Base-by-base conservation (phyloP, 2,329 filamentous ascomycete genomes). In the Ceratocystis cubensis region DNA sequence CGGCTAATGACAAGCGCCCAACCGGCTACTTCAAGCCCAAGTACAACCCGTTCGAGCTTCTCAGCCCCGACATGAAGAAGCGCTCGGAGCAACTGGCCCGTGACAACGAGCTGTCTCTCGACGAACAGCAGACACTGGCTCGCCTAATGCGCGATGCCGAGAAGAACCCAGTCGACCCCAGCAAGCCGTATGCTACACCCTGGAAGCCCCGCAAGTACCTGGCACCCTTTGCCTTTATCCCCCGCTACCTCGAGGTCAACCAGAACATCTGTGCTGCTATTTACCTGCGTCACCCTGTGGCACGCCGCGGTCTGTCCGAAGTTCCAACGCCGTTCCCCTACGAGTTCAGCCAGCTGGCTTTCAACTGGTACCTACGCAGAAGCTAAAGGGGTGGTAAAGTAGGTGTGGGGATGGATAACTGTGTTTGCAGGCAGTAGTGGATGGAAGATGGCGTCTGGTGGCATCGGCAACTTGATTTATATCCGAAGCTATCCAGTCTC, bases 181-280 rank as follows among this genome's bases (percentile, higher is more conserved):
- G 75, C 67, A 96, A 96, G 77, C 90, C 94, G 2, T 99, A 99
- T 74, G 83, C 83, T 3, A 96, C 92, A 1, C 94, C 94, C 13
- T 99, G 94, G 94, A 78, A 82, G 70, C 94, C 94, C 13, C 83
- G 91, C 66, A 82, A 88, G 64, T 97, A 84, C 76, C 95, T 99
- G 89, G 82, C 84, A 64, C 86, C 92, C 0, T 99, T 99, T 76
- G 91, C 92, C 28, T 96, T 96, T 76, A 91, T 99, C 71, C 94
- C 94, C 10, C 81, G 89, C 65, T 99, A 97, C 76, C 84, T 99
- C 69, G 95, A 99, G 78, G 94, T 99, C 71, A 96, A 97, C 80
- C 94, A 96, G 76, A 95, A 92, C 73, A 88, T 97, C 72, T 99
- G 94, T 77, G 88, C 92, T 0, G 94, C 94, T 10, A 91, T 99